Percentiles rank a stretch among this genome's conserved stretches.
These are phyloP conservation scores for Truncatella angustata DNA, from an alignment of 2,329 filamentous ascomycete species.

Conservation along the genomic window DNA sequence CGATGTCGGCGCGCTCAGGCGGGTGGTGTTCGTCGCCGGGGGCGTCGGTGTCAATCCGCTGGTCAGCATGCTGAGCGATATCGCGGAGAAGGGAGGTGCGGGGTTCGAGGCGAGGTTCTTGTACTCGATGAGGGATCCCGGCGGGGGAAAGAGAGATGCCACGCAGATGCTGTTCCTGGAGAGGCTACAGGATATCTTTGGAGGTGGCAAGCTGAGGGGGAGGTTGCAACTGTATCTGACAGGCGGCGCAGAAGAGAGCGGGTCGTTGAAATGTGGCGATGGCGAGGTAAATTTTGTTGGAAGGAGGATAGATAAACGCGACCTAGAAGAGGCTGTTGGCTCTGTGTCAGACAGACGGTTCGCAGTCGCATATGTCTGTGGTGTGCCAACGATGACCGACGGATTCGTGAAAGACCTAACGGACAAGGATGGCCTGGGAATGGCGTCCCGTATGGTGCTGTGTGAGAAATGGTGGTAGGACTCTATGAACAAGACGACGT, in stretches of 20 bases:
- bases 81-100: slow-evolving; percentile 43
- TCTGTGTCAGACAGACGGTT: slow-evolving; percentile 31
- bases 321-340: slow-evolving; percentile 40
- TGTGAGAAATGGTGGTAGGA: slow-evolving; percentile 64
- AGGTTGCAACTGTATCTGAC: slow-evolving; percentile 48
- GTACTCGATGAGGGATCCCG: slow-evolving; percentile 52
- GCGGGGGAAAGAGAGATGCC: slow-evolving; percentile 17
- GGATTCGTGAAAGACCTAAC: slow-evolving; percentile 52
- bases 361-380: slow-evolving; percentile 65
- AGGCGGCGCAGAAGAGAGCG: slow-evolving; percentile 12
- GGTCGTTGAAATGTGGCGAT: slow-evolving; percentile 17
- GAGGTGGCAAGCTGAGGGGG: slow-evolving; percentile 35
- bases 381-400: slow-evolving; percentile 68
- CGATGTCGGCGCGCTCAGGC: slow-evolving; percentile 42
- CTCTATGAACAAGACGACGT: not conserved
- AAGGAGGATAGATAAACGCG: slow-evolving; percentile 41
- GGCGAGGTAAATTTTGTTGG: slow-evolving; percentile 28
- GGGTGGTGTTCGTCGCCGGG: slow-evolving; percentile 73
- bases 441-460: slow-evolving; percentile 47
- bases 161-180: slow-evolving; percentile 49
- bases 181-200: slow-evolving; percentile 42
- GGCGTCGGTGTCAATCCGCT: slow-evolving; percentile 83
- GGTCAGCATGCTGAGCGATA: slow-evolving; percentile 67
- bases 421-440: slow-evolving; percentile 29
- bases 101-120: slow-evolving; percentile 52